Evolutionary conservation across 2,329 filamentous ascomycete genomes (phyloP), one percentile per base, ranked within the genome.

Genomic region (Periconia sp.): DNA sequence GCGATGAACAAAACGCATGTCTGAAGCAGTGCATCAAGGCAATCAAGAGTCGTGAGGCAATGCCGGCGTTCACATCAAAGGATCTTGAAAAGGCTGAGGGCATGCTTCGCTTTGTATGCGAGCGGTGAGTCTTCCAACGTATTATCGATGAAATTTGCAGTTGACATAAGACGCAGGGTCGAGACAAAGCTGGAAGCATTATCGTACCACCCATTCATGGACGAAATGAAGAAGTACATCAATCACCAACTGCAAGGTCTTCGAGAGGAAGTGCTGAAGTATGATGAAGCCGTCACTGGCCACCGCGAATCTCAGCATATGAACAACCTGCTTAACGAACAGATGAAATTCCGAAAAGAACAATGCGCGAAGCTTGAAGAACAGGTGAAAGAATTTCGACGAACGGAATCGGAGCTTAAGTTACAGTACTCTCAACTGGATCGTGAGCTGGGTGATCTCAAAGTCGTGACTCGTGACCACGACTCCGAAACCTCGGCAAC

Each of bases 51-150:
- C 36, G 66, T 13, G 40, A 54, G 19, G 24, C 25, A 6, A 50
- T 43, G 1, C 52, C 57, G 2, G 30, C 53, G 8, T 35, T 65
- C 19, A 63, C 58, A 1, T 8, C 28, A 2, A 48, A 59, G 1
- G 57, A 66, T 26, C 32, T 59, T 3, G 33, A 48, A 9, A 60
- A 59, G 26, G 52, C 50, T 2, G 57, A 67, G 32, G 23, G 23
- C 7, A 63, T 61, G 50, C 33, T 68, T 13, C 49, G 44, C 10
- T 56, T 40, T 17, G 19, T 65, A 5, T 36, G 56, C 17, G 40
- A 64, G 23, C 50, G 46, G 63, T 62, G 34, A 46, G 54, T 45
- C 16, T 15, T 10, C 11, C 9, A 13, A 24, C 12, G 10, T 12
- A 18, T 6, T 9, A 5, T 16, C 16, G 3, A 22, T 31, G 17